A percentile compares a stretch with the other conserved stretches of the same genome.
Conservation (phyloP, 257 asterid species). For the Ilex aquifolium region DNA sequence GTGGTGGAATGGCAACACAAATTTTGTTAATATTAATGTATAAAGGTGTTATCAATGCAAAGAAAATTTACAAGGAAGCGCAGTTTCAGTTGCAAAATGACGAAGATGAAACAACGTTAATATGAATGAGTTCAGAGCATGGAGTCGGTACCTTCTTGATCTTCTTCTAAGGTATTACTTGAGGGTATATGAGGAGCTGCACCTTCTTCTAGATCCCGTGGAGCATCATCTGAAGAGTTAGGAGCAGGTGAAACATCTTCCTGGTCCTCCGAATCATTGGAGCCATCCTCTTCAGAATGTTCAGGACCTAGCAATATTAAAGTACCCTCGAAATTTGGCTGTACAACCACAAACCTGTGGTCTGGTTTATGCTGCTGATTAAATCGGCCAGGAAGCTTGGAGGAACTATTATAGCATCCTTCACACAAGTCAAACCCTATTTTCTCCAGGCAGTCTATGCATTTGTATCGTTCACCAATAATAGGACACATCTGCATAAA, state of each 20-base stretch:
- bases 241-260: slow-evolving; percentile 12
- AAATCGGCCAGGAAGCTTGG: slow-evolving; percentile 63
- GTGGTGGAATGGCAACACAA: too few species aligned
- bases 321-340: slow-evolving; percentile 3
- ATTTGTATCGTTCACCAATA: slow-evolving; percentile 55
- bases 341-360: slow-evolving; percentile 34
- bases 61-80: too few species aligned
- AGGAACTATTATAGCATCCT: slow-evolving; percentile 41
- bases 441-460: slow-evolving; percentile 61
- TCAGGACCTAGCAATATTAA: slow-evolving; percentile 11
- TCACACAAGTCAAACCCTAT: slow-evolving; percentile 74
- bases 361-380: slow-evolving; percentile 74
- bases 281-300: slow-evolving; percentile 10
- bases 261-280: slow-evolving; percentile 1
- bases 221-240: slow-evolving; percentile 1
- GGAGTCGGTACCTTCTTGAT: not conserved
- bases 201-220: not conserved
- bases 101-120: too few species aligned
- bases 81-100: too few species aligned
- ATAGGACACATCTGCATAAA: slow-evolving; percentile 59
- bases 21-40: too few species aligned
- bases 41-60: too few species aligned
- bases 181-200: slow-evolving; percentile 4
- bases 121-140: too few species aligned
- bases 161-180: slow-evolving; percentile 11